phyloP scores from a whole-genome alignment of 345 rosid species.

The Eutrema japonicum region DNA sequence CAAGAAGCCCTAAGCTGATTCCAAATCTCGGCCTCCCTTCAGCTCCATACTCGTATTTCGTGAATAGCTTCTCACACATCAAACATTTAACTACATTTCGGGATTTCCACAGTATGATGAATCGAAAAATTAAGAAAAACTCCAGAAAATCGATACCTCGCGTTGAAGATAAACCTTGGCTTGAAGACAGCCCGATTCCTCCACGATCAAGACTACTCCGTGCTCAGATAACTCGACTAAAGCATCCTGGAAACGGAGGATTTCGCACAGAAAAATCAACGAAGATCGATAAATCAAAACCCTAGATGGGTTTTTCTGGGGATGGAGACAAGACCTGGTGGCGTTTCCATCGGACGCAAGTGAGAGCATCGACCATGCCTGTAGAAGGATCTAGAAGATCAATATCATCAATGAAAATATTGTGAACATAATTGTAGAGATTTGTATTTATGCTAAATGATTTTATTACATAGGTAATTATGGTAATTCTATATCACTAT shows the following conservation, averaged over 20 bases:
- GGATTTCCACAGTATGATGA: background rate
- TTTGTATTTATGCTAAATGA: too few species aligned
- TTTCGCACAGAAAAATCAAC: background rate
- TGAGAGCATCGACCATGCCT: conserved; percentile 91
- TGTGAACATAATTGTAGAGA: too few species aligned
- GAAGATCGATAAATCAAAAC: background rate
- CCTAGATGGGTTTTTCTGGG: background rate
- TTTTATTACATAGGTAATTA: too few species aligned
- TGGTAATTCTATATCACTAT: too few species aligned
- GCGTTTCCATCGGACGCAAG: conserved; percentile 94
- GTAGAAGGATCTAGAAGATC: too few species aligned
- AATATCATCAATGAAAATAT: too few species aligned
- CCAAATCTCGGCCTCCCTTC: conserved; percentile 86
- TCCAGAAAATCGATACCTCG: conserved; percentile 56
- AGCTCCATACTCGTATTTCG: conserved; percentile 64
- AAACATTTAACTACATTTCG: background rate
- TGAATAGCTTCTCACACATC: conserved; percentile 61
- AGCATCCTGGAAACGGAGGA: conserved; percentile 60
- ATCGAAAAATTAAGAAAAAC: background rate
- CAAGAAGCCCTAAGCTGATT: conserved; percentile 82
- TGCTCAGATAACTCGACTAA: conserved; percentile 83
- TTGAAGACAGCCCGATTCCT: conserved; percentile 90
- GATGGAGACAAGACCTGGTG: conserved; percentile 59
- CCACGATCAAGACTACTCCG: conserved; percentile 79
- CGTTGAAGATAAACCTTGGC: conserved; percentile 92